Evolutionary conservation across 2,329 filamentous ascomycete genomes (phyloP).

Genomic region (Pleomassaria siparia): DNA sequence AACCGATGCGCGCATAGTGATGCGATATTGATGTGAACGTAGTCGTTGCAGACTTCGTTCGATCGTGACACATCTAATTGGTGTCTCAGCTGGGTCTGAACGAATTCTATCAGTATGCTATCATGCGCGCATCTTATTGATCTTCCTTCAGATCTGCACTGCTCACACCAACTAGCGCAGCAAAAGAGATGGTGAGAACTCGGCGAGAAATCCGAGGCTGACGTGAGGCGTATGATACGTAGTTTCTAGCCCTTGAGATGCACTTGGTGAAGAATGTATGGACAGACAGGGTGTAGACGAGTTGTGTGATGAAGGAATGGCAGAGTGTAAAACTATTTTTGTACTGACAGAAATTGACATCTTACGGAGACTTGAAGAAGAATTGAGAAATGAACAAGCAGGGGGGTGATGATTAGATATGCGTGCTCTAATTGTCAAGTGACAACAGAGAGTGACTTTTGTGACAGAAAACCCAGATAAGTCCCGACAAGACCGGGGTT

Average conservation of each 20-base stretch:
- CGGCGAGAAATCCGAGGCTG: not conserved
- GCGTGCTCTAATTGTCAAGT: not conserved
- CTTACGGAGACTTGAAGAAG: not conserved
- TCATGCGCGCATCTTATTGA: too few species aligned
- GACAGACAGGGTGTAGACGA: not conserved
- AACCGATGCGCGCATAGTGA: too few species aligned
- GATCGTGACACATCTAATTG: too few species aligned
- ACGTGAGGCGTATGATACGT: not conserved
- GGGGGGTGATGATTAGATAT: not conserved
- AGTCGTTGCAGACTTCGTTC: too few species aligned
- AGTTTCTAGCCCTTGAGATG: too few species aligned
- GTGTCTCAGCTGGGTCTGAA: too few species aligned
- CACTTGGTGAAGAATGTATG: not conserved
- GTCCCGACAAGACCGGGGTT: conserved; percentile 3
- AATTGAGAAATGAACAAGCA: not conserved
- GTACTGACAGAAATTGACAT: conserved; percentile 4
- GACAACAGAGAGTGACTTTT: conserved; percentile 1
- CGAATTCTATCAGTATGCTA: too few species aligned
- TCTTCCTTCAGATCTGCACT: not conserved
- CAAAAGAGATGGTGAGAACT: conserved; percentile 1
- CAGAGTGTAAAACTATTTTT: conserved; percentile 8
- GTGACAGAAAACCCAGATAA: too few species aligned
- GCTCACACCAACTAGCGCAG: not conserved
- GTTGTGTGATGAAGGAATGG: not conserved
- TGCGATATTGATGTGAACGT: too few species aligned